A percentile compares a stretch with the other conserved stretches of the same genome.
phyloP scores from a whole-genome alignment of 176 grass and related monocot species.

The Rhynchospora breviuscula region DNA sequence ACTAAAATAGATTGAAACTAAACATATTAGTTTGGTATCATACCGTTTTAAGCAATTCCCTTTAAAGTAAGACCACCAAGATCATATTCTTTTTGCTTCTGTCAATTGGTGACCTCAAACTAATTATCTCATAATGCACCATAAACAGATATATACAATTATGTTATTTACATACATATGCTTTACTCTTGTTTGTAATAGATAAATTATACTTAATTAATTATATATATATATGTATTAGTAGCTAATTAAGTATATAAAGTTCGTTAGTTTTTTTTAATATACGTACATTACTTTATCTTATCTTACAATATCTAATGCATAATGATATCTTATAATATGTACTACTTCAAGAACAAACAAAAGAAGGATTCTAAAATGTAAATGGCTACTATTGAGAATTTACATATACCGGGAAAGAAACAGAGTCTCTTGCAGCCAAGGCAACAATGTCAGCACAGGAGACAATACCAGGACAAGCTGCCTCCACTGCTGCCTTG shows the following conservation, averaged over 20 bases:
- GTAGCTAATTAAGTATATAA: no score
- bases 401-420: constrained; percentile 21
- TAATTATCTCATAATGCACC: background rate
- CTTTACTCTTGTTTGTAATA: background rate
- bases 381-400: background rate
- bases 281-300: no score
- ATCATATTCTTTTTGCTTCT: background rate
- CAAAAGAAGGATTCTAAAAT: no score
- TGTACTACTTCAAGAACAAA: background rate
- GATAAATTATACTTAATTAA: background rate
- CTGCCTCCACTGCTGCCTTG: constrained; percentile 18
- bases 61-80: background rate
- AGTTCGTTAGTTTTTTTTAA: no score
- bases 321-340: background rate
- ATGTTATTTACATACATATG: background rate
- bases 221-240: background rate
- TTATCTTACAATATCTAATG: background rate
- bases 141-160: background rate
- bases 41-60: background rate
- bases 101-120: background rate
- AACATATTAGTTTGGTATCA: background rate
- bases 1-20: background rate
- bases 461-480: constrained; percentile 27
- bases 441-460: constrained; percentile 43
- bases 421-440: constrained; percentile 36